Base-by-base conservation (phyloP, 73 alveolate genomes). In the Paramecium caudatum region DNA sequence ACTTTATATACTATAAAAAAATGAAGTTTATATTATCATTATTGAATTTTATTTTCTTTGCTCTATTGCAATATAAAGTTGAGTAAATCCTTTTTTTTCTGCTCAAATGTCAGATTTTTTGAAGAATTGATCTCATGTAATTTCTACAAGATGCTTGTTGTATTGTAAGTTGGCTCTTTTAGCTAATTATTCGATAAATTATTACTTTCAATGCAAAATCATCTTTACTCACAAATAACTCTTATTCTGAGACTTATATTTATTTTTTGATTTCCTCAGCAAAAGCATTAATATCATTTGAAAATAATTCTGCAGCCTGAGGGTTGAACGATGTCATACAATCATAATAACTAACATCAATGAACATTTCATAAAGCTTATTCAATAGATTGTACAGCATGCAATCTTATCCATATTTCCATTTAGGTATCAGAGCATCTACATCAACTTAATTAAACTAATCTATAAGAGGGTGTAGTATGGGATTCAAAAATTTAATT, bases 321-420 rank as follows among this genome's bases (percentile, higher is more conserved):
- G 88, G 88, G 46, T 74, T 74, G 43, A 27, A 74, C 5, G 88
- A 74, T 12, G 43, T 45, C 1, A 27, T 37, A 39, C 62, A 41
- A 39, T 74, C 88, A 74, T 27, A 45, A 19, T 41, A 41, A 27
- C 69, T 74, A 8, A 36, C 39, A 74, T 74, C 88, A 43, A 74
- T 74, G 55, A 74, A 74, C 88, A 74, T 74, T 41, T 74, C 88
- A 74, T 74, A 45, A 12, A 74, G 47, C 43, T 74, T 74, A 5
- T 45, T 23, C 21, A 74, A 39, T 41, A 74, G 19, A 45, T 74
- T 74, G 55, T 74, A 74, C 19, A 74, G 41, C 88, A 74, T 74
- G 32, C 88, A 74, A 74, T 74, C 88, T 43, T 74, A 74, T 5
- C 88, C 88, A 74, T 74, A 74, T 41, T 74, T 74, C 88, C 88